Conservation (phyloP, 345 rosid species). For the Salix purpurea region DNA sequence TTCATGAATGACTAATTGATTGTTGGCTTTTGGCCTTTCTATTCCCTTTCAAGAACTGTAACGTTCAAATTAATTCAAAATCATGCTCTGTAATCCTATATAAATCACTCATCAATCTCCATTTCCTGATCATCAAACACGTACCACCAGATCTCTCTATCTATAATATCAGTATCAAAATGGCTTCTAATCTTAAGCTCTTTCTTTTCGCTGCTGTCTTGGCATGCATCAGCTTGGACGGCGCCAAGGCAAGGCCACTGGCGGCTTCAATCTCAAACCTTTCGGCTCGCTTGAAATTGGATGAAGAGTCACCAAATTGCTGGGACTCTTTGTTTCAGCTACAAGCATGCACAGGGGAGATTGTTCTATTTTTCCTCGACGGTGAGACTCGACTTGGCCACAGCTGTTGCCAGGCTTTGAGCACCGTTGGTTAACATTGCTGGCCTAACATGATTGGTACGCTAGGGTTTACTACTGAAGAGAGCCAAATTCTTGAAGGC, state of each 20-base stretch:
- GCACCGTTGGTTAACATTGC: conserved; percentile 41
- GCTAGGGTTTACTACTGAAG: conserved; percentile 63
- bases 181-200: background rate
- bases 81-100: too few relatives aligned
- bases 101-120: too few relatives aligned
- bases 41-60: background rate
- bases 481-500: conserved; percentile 61
- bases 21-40: background rate
- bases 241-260: background rate
- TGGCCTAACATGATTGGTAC: conserved; percentile 61
- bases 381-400: conserved; percentile 66
- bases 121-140: too few relatives aligned
- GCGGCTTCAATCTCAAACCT: conserved; percentile 7
- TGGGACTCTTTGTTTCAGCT: conserved; percentile 75
- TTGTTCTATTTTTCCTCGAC: conserved; percentile 63
- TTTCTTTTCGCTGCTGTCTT: background rate
- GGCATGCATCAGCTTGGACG: background rate
- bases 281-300: conserved; percentile 36
- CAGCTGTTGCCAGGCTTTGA: conserved; percentile 60
- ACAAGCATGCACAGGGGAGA: conserved; percentile 72
- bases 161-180: background rate
- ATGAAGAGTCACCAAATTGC: conserved; percentile 45
- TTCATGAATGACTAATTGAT: too few relatives aligned
- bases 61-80: background rate
- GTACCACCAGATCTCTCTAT: background rate